Evolutionary conservation across 768 basidiomycete genomes (phyloP), one percentile per base, ranked within the genome.

Genomic region (Boletellus emodensis): DNA sequence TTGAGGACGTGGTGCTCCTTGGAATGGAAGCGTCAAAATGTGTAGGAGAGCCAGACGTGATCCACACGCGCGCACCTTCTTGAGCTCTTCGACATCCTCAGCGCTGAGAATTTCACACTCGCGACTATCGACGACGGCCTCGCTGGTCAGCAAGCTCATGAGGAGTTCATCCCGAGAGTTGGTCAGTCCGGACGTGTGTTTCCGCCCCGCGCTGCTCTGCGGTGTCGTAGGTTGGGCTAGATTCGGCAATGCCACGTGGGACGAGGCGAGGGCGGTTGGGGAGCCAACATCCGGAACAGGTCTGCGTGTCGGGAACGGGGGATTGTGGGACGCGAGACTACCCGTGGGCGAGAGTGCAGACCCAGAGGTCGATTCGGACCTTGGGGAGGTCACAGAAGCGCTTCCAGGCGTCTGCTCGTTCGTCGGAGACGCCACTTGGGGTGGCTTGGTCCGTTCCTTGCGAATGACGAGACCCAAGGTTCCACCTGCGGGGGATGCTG

Each of bases 61-160:
- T 35, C 6, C 18, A 40, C 24, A 20, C 14, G 17, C 15, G 18
- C 75, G 34, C 53, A 84, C 85, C 75, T 83, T 82, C 69, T 85
- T 88, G 56, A 84, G 72, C 30, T 80, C 79, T 50, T 87, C 84
- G 14, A 86, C 80, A 58, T 85, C 81, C 41, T 88, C 85, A 53
- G 84, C 78, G 47, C 77, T 80, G 39, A 94, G 74, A 18, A 96
- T 84, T 46, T 85, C 82, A 62, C 81, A 90, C 40, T 82, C 82
- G 28, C 87, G 83, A 60, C 90, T 90, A 61, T 97, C 93, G n/a
- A 97, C 84, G 37, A 90, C 82, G 5, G 95, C 95, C 69, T 97
- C 93, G 48, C 93, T 93, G 37, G 94, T 89, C 56, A 98, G 73
- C 36, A 99, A 77, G 64, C 88, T 89, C 64, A 96, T 79, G 55